These are phyloP conservation scores for Cyphellophora europaea DNA, from an alignment of 2,329 filamentous ascomycete genomes.

Conservation along the genomic window DNA sequence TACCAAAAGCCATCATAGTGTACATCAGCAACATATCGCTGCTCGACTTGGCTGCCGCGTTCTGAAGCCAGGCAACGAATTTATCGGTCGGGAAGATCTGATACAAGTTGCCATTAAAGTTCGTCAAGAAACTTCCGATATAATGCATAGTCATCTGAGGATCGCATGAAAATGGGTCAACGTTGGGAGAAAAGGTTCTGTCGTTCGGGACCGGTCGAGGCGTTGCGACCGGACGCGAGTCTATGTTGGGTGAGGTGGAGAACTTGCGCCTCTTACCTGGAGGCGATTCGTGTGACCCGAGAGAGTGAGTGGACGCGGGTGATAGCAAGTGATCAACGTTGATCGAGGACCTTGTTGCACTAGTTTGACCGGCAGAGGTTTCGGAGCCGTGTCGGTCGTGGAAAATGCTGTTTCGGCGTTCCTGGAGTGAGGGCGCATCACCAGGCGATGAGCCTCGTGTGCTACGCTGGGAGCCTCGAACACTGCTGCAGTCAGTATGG, in stretches of 20 bases:
- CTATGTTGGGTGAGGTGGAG: slow-evolving; percentile 14
- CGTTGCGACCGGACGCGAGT: not conserved
- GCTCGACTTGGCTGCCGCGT: slow-evolving; percentile 36
- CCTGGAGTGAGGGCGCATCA: not conserved
- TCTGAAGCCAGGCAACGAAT: slow-evolving; percentile 47
- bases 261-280: slow-evolving; percentile 16
- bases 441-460: not conserved
- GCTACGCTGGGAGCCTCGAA: not conserved
- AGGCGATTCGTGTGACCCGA: slow-evolving; percentile 19
- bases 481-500: not conserved
- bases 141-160: slow-evolving; percentile 41
- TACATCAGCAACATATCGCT: slow-evolving; percentile 54
- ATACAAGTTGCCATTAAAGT: slow-evolving; percentile 46
- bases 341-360: too few relatives aligned
- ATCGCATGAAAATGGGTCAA: slow-evolving; percentile 45
- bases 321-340: too few relatives aligned
- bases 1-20: slow-evolving; percentile 48
- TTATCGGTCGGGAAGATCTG: slow-evolving; percentile 46
- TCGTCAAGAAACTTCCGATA: slow-evolving; percentile 47
- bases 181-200: not conserved
- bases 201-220: not conserved
- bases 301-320: too few relatives aligned
- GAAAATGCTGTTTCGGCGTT: not conserved
- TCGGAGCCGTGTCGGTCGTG: not conserved
- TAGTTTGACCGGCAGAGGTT: too few relatives aligned